Evolutionary conservation across 1,284 basidiomycete species (phyloP).

Genomic region (Athelia psychrophila): DNA sequence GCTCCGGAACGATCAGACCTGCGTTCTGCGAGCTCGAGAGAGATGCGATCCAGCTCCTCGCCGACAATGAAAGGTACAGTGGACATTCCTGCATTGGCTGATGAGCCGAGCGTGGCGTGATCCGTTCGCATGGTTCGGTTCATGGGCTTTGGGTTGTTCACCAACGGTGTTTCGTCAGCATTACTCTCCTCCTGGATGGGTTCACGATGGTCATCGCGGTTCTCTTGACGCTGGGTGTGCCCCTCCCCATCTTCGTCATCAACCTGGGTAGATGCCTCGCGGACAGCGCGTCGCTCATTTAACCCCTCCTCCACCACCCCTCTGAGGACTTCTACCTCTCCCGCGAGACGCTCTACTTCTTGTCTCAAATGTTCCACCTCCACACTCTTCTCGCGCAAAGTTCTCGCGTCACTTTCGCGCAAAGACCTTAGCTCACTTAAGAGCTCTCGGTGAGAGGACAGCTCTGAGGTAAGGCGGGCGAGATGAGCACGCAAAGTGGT

Average conservation of each 20-base stretch:
- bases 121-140: constrained; percentile 46
- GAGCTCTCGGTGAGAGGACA: constrained; percentile 68
- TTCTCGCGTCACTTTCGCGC: constrained; percentile 59
- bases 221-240: constrained; percentile 1
- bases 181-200: constrained; percentile 27
- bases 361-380: constrained; percentile 61
- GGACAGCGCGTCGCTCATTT: constrained; percentile 54
- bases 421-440: constrained; percentile 63
- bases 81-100: constrained; percentile 18
- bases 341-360: constrained; percentile 74
- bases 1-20: constrained; percentile 43
- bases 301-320: constrained; percentile 83
- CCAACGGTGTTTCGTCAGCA: constrained; percentile 7
- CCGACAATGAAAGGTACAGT: constrained; percentile 39
- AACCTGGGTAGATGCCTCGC: constrained; percentile 19
- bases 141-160: background rate
- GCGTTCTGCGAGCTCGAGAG: constrained; percentile 56
- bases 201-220: constrained; percentile 23
- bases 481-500: constrained; percentile 70
- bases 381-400: constrained; percentile 55
- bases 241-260: constrained; percentile 7
- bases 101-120: constrained; percentile 38
- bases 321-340: constrained; percentile 79
- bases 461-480: constrained; percentile 71
- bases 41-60: constrained; percentile 51